Conservation (phyloP, 805 yeast genomes). For the Cyberlindnera maritima region DNA sequence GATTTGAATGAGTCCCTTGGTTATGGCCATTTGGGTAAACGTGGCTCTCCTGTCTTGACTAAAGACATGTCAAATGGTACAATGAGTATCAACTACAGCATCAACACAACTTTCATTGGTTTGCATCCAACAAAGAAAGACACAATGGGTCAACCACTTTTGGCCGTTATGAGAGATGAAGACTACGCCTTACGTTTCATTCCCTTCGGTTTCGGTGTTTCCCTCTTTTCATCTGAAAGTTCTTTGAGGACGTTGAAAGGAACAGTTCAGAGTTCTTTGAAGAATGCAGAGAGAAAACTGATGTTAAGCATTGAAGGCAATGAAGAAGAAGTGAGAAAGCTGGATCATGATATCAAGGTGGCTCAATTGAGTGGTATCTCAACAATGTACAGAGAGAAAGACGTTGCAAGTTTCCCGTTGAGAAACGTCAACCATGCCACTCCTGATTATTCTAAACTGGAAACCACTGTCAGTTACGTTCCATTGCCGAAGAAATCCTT, state of each 20-base stretch:
- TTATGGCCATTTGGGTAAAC: slow-evolving; percentile 48
- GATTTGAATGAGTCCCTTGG: slow-evolving; percentile 34
- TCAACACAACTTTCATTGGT: slow-evolving; percentile 57
- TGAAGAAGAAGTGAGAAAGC: slow-evolving; percentile 18
- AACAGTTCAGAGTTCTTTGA: slow-evolving; percentile 15
- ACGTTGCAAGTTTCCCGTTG: slow-evolving; percentile 20
- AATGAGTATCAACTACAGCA: slow-evolving; percentile 47
- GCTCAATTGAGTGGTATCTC: slow-evolving; percentile 15
- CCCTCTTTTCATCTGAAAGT: slow-evolving; percentile 18
- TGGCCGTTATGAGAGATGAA: slow-evolving; percentile 33
- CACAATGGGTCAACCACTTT: slow-evolving; percentile 12
- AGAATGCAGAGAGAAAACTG: slow-evolving; percentile 19
- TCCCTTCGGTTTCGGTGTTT: slow-evolving; percentile 36
- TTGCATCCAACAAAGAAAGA: slow-evolving; percentile 30
- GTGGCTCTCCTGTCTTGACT: slow-evolving; percentile 55
- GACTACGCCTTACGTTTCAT: slow-evolving; percentile 38
- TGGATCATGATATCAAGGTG: slow-evolving; percentile 19
- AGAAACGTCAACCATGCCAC: slow-evolving; percentile 19
- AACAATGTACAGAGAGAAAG: not conserved
- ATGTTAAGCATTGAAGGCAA: slow-evolving; percentile 18
- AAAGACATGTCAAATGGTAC: slow-evolving; percentile 47
- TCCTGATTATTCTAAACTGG: slow-evolving; percentile 22
- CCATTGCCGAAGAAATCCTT: slow-evolving; percentile 1
- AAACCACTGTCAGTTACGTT: slow-evolving; percentile 11
- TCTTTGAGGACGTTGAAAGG: slow-evolving; percentile 12